Conservation (phyloP, 2,329 filamentous ascomycete genomes). For the Botrytis deweyae region DNA sequence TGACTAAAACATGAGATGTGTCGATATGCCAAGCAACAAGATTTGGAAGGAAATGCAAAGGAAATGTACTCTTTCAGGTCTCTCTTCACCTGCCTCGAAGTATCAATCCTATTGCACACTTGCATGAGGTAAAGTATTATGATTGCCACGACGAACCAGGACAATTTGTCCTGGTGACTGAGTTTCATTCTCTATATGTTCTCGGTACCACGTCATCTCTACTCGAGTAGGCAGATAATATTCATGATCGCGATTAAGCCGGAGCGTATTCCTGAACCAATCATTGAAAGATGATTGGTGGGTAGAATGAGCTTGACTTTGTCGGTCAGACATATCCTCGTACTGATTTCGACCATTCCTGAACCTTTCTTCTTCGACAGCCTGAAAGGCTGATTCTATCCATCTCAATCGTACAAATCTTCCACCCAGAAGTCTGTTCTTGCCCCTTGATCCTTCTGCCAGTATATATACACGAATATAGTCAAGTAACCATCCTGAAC, state of each 20-base stretch:
- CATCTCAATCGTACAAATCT: conserved; percentile 1
- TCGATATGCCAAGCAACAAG: not conserved
- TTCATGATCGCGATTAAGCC: conserved; percentile 92
- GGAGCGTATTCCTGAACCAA: conserved; percentile 88
- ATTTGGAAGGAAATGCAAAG: not conserved
- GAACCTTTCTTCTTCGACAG: not conserved
- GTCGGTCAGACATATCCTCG: conserved; percentile 43
- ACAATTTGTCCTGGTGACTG: conserved; percentile 55
- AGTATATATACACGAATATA: conserved; percentile 4
- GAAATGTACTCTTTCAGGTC: not conserved
- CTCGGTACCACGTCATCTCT: conserved; percentile 74
- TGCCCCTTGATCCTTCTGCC: not conserved
- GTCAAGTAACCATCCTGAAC: not conserved
- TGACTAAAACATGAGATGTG: not conserved
- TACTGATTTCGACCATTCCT: not conserved
- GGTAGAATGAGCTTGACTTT: conserved; percentile 97
- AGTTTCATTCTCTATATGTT: conserved; percentile 61
- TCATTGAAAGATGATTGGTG: conserved; percentile 74
- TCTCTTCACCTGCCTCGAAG: not conserved
- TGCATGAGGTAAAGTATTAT: conserved; percentile 15
- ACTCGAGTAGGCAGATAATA: conserved; percentile 66
- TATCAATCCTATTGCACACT: conserved; percentile 4
- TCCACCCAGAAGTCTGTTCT: not conserved
- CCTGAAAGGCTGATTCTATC: not conserved
- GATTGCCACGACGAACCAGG: conserved; percentile 40